Conservation (phyloP, 2,329 filamentous ascomycete species). For the Plenodomus lindquistii region DNA sequence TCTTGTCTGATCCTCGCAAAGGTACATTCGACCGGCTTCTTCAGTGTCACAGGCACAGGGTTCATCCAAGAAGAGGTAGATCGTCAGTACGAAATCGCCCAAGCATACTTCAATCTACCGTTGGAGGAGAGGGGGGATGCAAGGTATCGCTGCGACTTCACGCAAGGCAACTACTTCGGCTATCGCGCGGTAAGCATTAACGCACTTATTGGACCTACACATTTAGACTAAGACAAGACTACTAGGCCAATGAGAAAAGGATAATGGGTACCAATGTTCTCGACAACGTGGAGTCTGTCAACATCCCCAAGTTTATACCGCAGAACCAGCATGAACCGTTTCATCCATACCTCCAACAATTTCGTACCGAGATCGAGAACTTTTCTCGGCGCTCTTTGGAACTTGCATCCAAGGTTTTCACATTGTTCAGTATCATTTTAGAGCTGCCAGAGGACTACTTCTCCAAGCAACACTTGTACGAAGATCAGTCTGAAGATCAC, state of each 20-base stretch:
- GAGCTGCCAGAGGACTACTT: conserved; percentile 47
- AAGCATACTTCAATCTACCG: conserved; percentile 36
- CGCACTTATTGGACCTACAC: background rate
- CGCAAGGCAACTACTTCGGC: conserved; percentile 37
- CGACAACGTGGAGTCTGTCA: conserved; percentile 38
- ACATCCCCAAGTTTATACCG: conserved; percentile 39
- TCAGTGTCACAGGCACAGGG: conserved; percentile 35
- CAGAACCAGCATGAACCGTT: conserved; percentile 30
- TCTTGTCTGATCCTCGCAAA: conserved; percentile 6
- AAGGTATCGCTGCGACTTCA: conserved; percentile 36
- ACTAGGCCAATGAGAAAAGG: conserved; percentile 32
- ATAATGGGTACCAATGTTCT: conserved; percentile 38
- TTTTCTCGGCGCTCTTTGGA: conserved; percentile 32
- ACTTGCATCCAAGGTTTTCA: conserved; percentile 42
- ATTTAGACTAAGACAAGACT: background rate
- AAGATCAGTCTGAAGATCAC: conserved; percentile 45
- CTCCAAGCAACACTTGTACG: conserved; percentile 42
- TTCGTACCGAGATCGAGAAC: conserved; percentile 29
- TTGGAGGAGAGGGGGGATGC: conserved; percentile 32
- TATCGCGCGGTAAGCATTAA: conserved; percentile 27
- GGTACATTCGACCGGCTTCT: conserved; percentile 37
- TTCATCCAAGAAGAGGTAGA: conserved; percentile 35
- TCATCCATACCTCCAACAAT: conserved; percentile 31
- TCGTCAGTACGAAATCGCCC: conserved; percentile 38
- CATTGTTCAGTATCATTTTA: conserved; percentile 46